Conservation (phyloP, 345 rosid species). For the Brassica incana region DNA sequence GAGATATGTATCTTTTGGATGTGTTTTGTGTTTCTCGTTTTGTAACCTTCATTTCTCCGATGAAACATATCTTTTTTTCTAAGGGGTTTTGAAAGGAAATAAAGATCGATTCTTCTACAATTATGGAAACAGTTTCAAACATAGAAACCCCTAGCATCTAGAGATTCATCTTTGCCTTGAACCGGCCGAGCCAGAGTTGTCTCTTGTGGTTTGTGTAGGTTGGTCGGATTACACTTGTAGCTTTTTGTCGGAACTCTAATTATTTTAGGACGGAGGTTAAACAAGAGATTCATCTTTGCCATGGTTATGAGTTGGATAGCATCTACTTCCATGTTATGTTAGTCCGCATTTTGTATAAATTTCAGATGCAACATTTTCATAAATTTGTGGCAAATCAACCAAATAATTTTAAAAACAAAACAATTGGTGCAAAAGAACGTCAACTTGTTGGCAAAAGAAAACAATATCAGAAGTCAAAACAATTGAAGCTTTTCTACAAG, state of each 20-base stretch:
- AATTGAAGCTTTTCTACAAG: not conserved
- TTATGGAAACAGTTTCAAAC: no score
- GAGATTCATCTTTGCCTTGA: not conserved
- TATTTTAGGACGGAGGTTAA: not conserved
- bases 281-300: not conserved
- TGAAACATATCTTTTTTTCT: conserved; percentile 32
- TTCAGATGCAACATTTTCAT: not conserved
- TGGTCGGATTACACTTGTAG: not conserved
- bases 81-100: conserved; percentile 20
- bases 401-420: not conserved
- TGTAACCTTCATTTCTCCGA: conserved; percentile 5
- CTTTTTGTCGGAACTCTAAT: not conserved
- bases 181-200: no score
- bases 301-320: not conserved
- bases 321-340: no score
- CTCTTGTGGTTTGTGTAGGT: not conserved
- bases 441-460: no score
- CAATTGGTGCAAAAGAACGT: not conserved
- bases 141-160: no score
- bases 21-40: conserved; percentile 18
- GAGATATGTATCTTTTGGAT: no score
- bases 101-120: conserved; percentile 25
- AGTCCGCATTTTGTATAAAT: not conserved
- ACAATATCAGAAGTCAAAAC: no score
- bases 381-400: not conserved